Evolutionary conservation across 106 monocot species (phyloP), one percentile per base, ranked within the genome.

Genomic region (Dendrobium officinale): DNA sequence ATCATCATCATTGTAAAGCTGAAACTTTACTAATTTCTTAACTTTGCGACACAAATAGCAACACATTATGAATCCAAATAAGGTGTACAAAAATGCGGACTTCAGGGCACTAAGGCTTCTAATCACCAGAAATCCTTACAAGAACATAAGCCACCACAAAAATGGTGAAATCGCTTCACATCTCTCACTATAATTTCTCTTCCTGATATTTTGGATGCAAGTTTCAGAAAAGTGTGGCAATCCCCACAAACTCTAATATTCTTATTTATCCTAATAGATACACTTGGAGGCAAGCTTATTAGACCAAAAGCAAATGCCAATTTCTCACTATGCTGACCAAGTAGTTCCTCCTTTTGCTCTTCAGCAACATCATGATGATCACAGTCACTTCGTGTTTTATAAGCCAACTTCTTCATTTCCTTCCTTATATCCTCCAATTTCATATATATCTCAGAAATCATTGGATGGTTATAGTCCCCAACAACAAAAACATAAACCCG

Each of bases 81-180:
- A 51, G 51, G 13, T 51, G 51, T 13, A 13, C 51, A 51, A 1
- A 13, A 51, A 51, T 45, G 9, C 6, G 45, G 9, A 45, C 9
- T 45, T 45, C 45, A 45, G 45, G 9, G 9, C 45, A 45, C 45
- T 45, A 9, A 45, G 51, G 13, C 51, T 51, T 51, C 51, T 51
- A 51, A n/a, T 85, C 77, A 89, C 93, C 93, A 91, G 49, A 89
- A 94, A 42, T 89, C 89, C 33, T 75, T 31, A 59, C 93, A 91
- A 15, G 91, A 94, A 79, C 93, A 94, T 1, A 19, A 80, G 2
- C 93, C 91, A 44, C 55, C 40, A 3, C 24, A 81, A 73, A 91
- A 94, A 84, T 91, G 91, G 75, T 94, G 94, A 79, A 89, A 91
- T 43, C 91, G 64, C 77, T 94, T 91, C 5, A 86, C 85, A 81